Evolutionary conservation across 2,329 filamentous ascomycete species (phyloP), one percentile per base, ranked within the genome.

Genomic region (Leptographium procerum): DNA sequence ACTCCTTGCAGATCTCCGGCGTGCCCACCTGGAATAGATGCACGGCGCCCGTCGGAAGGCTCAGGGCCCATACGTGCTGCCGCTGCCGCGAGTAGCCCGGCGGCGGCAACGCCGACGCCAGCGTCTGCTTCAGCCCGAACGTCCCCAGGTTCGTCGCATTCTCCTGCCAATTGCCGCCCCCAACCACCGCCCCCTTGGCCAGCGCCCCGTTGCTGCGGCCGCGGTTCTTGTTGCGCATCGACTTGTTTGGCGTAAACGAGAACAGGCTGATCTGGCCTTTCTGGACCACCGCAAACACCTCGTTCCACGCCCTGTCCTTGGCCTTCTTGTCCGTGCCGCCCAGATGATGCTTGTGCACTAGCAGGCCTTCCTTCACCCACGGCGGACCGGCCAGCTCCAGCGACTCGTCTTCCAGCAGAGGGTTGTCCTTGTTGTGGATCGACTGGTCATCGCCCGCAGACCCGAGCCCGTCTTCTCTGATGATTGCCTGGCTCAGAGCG

Each of bases 1-100:
- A 99, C 69, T 99, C 94, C 65, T 88, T 87, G 65, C 91, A 88
- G 66, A 97, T 96, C 66, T 99, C 94, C 0, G 89, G 84, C 1
- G 94, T 99, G 58, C 94, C 94, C 54, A 94, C 94, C 68, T 97
- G 91, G 79, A 99, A 99, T n/a, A 99, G 80, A 69, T 99, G 94
- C 0, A 99, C 91, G 0, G 92, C 92, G 14, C 94, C 94, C 1
- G 86, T 95, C 0, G 94, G 92, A 52, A 99, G 76, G 62, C 89
- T 95, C 56, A 99, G 75, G 2, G 94, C 92, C 88, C 91, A 99
- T 1, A 99, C 94, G 69, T 97, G 85, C 5, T 91, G 91, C 13
- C 94, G 81, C 31, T 85, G 82, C 67, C 95, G 91, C 36, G 91
- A 96, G 72, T 97, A 97, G 13, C 94, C 94, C 0, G 94, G 92